Evolutionary conservation across 495 filamentous ascomycete species (phyloP), one percentile per base, ranked within the genome.

Genomic region (Chaetomium fimeti): DNA sequence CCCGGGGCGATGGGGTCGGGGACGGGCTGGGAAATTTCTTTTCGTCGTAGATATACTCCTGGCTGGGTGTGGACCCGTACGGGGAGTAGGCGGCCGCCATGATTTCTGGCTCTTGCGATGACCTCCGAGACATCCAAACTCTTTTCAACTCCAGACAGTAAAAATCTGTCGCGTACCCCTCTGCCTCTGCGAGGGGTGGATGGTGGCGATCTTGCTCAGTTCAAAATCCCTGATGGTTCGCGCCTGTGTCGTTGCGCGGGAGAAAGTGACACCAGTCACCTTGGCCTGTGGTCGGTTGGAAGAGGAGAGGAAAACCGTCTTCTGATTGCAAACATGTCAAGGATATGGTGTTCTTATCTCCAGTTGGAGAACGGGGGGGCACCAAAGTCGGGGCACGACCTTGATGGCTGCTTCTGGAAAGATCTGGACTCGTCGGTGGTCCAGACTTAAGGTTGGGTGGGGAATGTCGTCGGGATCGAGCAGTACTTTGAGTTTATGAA

Each of bases 281-380:
- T 81, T 77, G 80, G 78, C 78, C 78, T 82, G 79, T 79, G 78
- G 75, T 82, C 79, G 80, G 79, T 79, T 72, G 78, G 78, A 78
- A 81, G 79, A 79, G 74, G 77, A 69, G 75, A 80, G 71, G 74
- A 77, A 74, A 73, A 72, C 71, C 74, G 72, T 78, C 75, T 76
- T 78, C 72, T 77, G 77, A 71, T 74, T 76, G 75, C 76, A 70
- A 79, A 82, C 80, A 83, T 82, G 78, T 79, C 78, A 75, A 78
- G 74, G 71, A 67, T 68, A 56, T 74, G 72, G 69, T 71, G 65
- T 16, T 61, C 70, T 72, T 72, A 75, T 72, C 73, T 75, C 72
- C 64, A 42, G 51, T 57, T 42, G 71, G 66, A 69, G 69, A 67
- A 42, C 74, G 67, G 67, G 32, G 12, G 68, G 67, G 68, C 71